These are phyloP conservation scores for Rosa persica DNA, from an alignment of 306 rosid genomes.

Conservation along the genomic window DNA sequence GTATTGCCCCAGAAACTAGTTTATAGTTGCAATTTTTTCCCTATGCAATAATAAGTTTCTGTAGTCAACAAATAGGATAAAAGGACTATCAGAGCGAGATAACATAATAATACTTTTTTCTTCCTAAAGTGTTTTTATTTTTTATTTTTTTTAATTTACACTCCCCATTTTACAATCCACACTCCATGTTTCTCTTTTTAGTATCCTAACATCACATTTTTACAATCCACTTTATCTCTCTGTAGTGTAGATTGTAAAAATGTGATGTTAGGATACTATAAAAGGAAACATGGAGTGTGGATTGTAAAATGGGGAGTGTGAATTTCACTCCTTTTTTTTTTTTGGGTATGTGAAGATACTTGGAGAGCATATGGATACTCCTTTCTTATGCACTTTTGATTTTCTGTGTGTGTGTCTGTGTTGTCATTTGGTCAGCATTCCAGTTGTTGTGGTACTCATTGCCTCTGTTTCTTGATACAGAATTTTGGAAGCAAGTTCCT, in stretches of 20 bases:
- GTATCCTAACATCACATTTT: no score
- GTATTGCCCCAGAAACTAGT: neutral
- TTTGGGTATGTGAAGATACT: no score
- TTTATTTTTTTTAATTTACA: neutral
- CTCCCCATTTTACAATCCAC: no score
- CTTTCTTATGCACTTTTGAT: no score
- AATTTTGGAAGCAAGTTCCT: slow-evolving; percentile 93
- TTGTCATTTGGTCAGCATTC: neutral
- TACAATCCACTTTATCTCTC: no score
- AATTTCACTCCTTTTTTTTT: no score
- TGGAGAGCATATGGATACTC: neutral
- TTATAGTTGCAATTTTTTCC: neutral
- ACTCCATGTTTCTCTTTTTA: no score
- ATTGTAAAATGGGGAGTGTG: no score
- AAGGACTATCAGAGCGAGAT: neutral
- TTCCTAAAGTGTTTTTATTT: neutral
- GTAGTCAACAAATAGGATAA: neutral
- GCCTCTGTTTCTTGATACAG: slow-evolving; percentile 39
- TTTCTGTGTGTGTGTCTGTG: neutral
- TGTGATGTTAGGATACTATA: no score
- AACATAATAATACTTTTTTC: neutral
- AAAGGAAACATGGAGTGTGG: no score
- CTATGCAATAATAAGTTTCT: neutral
- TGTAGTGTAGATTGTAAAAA: no score
- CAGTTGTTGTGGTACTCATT: slow-evolving; percentile 13